Base-by-base conservation (phyloP, 441 rosid species). In the Jatropha podagrica region DNA sequence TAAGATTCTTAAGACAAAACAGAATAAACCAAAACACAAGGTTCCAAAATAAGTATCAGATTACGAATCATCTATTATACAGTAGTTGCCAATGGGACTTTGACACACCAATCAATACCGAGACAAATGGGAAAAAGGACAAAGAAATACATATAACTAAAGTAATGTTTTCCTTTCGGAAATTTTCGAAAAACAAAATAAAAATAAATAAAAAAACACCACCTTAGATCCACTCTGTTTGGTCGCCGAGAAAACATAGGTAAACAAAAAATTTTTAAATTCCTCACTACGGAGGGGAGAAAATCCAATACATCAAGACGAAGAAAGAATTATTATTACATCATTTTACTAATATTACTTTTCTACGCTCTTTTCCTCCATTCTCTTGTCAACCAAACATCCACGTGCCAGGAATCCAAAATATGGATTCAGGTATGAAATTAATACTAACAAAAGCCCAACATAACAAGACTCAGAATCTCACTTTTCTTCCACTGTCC, bases 11-110 rank as follows among this genome's bases (percentile, higher is more conserved):
- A 64, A 72, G 91, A 88, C 96, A 88, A 89, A 63, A 65, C 81
- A 81, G 89, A 88, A 88, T 74, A 87, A 89, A 82, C 94, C 90
- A 88, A 87, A 83, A 82, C 87, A 73, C 78, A 88, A 59, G 56
- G 69, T 66, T 83, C 90, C 94, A 89, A 90, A 84, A 84, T 51
- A 56, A 68, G 72, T 73, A 78, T 56, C 65, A 77, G 77, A 74
- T 67, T 42, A 42, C 71, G 68, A 71, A 81, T 78, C 80, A 51
- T 61, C 69, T 32, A 70, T 73, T 65, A 72, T 71, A 66, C 62
- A 60, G 78, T 76, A 68, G 56, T 63, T 58, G 76, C 77, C 82
- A 71, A 67, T 74, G 76, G 74, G 73, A 67, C 60, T 77, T 37
- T 51, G 74, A 54, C 79, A 77, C 70, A 71, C 76, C 52, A 15